Evolutionary conservation across 106 monocot species (phyloP), one percentile per base, ranked within the genome.

Genomic region (Dioscorea zingiberensis): DNA sequence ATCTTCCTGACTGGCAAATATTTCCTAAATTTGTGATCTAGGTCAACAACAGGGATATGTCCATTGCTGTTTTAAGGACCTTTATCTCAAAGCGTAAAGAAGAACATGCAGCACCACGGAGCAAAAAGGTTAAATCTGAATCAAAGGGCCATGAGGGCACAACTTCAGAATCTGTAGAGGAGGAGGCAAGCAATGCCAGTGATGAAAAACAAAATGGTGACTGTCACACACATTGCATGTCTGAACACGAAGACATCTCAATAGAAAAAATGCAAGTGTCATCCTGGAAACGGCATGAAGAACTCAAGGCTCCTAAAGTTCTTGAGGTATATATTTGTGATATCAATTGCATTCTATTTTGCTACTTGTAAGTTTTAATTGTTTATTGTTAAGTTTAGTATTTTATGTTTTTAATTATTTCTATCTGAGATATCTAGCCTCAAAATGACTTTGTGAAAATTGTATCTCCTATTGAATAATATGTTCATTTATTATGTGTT

Each of bases 31-130:
- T 19, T 51, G 51, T 51, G 0, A 38, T 63, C 63, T 72, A 97
- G 95, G 95, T 97, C 29, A 88, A 97, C 64, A 97, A 97, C 54
- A 83, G 95, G 72, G 95, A 97, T 32, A 91, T 97, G 81, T 97
- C 95, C 11, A 81, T 97, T 83, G 91, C 88, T 62, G 83, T 91
- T 54, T 74, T 97, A 61, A 88, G 95, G 63, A 82, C 83, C 24
- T 91, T 83, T 45, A 72, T 88, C 55, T 65, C 58, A 27, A 88
- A 84, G 61, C 72, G 76, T 45, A 88, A 88, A 68, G 95, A 97
- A 79, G 95, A 97, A 60, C 80, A 88, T 69, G 77, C 67, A 30
- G 78, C 80, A 53, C 64, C 64, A 23, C 61, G 65, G 30, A 73
- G 47, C 55, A 84, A 77, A 76, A 88, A 91, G 55, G 61, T 45